Base-by-base conservation (phyloP, 805 yeast species). In the Candida montana region DNA sequence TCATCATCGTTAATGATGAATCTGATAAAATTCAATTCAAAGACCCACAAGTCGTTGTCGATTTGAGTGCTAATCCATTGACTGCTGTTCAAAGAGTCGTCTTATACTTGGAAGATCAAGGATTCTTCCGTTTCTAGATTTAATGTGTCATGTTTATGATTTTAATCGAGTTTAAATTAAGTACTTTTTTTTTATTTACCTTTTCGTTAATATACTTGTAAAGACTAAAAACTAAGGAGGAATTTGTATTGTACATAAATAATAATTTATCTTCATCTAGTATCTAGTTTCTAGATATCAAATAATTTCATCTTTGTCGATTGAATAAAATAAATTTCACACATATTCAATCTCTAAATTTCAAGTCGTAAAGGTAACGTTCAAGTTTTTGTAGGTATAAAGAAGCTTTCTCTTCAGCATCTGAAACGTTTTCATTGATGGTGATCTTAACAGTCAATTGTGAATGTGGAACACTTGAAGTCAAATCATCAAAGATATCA, bases 21-120 rank as follows among this genome's bases (percentile, higher is more conserved):
- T 33, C 49, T 31, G 51, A 47, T 31, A 33, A 31, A 21, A 35
- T 38, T 31, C 58, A 67, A 36, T 75, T 79, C 18, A 63, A 64
- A 27, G 65, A 71, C 35, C 76, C 85, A 33, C 85, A 81, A 46
- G 68, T 87, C 47, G 66, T 69, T 35, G 72, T 81, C 21, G 79
- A 74, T 47, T 59, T 75, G 36, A 67, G 72, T 33, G 73, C 72
- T 35, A 73, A 79, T 32, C 78, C 84, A 42, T 69, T 81, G 43
- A 73, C 86, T 34, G 83, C 86, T 44, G 84, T 88, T 42, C 86
- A 79, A 59, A 80, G 81, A 61, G 75, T 85, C 49, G 81, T 84
- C 28, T 67, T 79, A 46, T 73, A 80, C 59, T 74, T 90, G 53
- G 88, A 85, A 64, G 79, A 81, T 55, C 86, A 89, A 65, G 95